Evolutionary conservation across 495 filamentous ascomycete genomes (phyloP).

Genomic region (Penicillium coffeae): DNA sequence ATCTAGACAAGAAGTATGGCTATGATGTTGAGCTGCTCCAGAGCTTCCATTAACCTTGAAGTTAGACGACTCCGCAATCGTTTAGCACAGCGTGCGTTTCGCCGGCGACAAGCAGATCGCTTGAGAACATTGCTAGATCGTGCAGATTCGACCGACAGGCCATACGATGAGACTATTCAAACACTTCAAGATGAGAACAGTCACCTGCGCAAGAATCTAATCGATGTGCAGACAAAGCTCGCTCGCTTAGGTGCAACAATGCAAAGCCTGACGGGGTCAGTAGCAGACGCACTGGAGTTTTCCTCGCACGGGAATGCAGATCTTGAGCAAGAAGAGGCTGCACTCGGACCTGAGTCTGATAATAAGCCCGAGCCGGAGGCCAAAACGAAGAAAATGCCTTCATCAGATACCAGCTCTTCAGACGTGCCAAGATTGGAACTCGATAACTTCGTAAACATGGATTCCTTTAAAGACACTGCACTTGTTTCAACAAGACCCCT

Average conservation of each 20-base stretch:
- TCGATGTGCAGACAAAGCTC: constrained; percentile 4
- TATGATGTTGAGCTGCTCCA: not conserved
- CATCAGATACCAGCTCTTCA: not conserved
- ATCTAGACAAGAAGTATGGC: not conserved
- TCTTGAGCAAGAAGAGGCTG: not conserved
- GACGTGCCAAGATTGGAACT: not conserved
- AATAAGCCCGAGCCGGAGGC: not conserved
- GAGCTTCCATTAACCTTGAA: not conserved
- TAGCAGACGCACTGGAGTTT: not conserved
- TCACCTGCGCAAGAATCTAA: constrained; percentile 2
- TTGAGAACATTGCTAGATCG: constrained; percentile 6
- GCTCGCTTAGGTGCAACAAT: constrained; percentile 2
- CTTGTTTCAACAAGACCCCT: not conserved
- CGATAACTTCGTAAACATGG: not conserved
- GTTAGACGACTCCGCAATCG: constrained; percentile 1
- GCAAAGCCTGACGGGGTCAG: not conserved
- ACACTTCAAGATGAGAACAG: constrained; percentile 7
- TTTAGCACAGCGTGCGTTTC: constrained; percentile 3
- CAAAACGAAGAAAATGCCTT: not conserved
- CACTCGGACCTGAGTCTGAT: no score
- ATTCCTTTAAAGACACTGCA: not conserved
- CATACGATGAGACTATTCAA: constrained; percentile 6
- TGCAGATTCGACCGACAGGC: constrained; percentile 4
- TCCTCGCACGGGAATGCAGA: not conserved
- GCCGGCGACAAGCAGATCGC: constrained; percentile 4